Evolutionary conservation across 2,329 filamentous ascomycete genomes (phyloP), one percentile per base, ranked within the genome.

Genomic region (Aspergillus nomiae): DNA sequence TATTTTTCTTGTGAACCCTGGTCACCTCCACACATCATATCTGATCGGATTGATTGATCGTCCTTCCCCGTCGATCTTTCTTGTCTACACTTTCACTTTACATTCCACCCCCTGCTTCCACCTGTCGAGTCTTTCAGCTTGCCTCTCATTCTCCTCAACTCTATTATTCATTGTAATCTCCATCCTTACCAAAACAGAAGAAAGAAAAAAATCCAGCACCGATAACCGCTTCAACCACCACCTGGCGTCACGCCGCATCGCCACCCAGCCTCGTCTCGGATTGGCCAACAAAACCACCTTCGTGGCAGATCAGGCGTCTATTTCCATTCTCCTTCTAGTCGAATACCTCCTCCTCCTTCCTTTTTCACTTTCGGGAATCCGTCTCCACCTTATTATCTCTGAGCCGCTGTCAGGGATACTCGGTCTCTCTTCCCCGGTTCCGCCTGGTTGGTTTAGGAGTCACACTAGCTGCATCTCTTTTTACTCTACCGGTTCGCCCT

Each of bases 401-500:
- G 43, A 50, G 32, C 55, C 61, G 51, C 43, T 46, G 56, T 69
- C 62, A 58, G 58, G 58, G 65, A 66, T 69, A 65, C 32, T 59
- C 63, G 60, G 48, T 60, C 36, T 61, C 64, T 53, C 57, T 61
- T 63, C 62, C 62, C 63, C 48, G 63, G 62, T 57, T 64, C 60
- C 64, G 56, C 55, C 59, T 66, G 61, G 63, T 63, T 68, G 59
- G 67, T 43, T 57, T 65, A 63, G 60, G 54, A 63, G 61, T 65
- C 51, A 65, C 63, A 67, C 65, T 67, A 71, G 68, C 68, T 73
- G 71, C 71, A 71, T 65, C 63, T 51, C 46, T 64, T 36, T 51
- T 51, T 32, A 30, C 30, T 51, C 67, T 64, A 62, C 67, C 56
- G 62, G 66, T 59, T 66, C 67, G 58, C 66, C 65, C 67, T 67